Percentiles rank a stretch among this genome's conserved stretches.
phyloP scores from a whole-genome alignment of 352 stramenopile genomes.

The Phytophthora ramorum region DNA sequence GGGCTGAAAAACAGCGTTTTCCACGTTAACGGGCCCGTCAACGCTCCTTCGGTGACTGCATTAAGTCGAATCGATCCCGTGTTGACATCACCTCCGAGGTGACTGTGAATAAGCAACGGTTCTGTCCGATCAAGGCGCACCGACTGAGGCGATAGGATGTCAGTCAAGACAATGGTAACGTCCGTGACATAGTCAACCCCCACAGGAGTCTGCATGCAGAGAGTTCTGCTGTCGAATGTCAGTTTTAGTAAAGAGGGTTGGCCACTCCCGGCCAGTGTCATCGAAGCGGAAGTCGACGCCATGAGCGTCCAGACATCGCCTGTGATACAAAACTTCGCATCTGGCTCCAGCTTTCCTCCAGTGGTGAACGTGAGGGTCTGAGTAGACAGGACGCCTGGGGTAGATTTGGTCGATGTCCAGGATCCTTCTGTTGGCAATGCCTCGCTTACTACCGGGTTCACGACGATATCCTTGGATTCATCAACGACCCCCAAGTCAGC shows the following conservation, averaged over 20 bases:
- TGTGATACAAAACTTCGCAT: conserved; percentile 48
- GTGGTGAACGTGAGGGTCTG: conserved; percentile 51
- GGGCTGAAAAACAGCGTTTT: conserved; percentile 49
- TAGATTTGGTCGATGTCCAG: conserved; percentile 49
- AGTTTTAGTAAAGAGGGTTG: conserved; percentile 14
- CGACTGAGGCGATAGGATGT: conserved; percentile 58
- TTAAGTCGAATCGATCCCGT: conserved; percentile 44
- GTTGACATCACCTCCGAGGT: conserved; percentile 59
- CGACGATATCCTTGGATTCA: conserved; percentile 43
- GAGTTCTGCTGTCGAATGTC: conserved; percentile 17
- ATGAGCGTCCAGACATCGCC: conserved; percentile 47
- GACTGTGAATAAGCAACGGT: conserved; percentile 43
- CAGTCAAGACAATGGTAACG: conserved; percentile 45
- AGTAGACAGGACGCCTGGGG: conserved; percentile 55
- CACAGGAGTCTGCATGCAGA: conserved; percentile 40
- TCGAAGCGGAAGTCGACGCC: conserved; percentile 30
- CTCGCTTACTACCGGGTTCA: conserved; percentile 54
- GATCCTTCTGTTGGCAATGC: conserved; percentile 30
- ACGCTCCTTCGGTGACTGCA: conserved; percentile 36
- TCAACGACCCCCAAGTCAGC: conserved; percentile 56
- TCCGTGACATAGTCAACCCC: conserved; percentile 46
- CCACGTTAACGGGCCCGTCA: conserved; percentile 55
- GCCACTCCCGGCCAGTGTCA: conserved; percentile 16
- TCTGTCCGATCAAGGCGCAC: conserved; percentile 28
- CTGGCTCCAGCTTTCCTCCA: conserved; percentile 49